Base-by-base conservation (phyloP, 164 flowering plant species). In the Kalanchoe fedtschenkoi region DNA sequence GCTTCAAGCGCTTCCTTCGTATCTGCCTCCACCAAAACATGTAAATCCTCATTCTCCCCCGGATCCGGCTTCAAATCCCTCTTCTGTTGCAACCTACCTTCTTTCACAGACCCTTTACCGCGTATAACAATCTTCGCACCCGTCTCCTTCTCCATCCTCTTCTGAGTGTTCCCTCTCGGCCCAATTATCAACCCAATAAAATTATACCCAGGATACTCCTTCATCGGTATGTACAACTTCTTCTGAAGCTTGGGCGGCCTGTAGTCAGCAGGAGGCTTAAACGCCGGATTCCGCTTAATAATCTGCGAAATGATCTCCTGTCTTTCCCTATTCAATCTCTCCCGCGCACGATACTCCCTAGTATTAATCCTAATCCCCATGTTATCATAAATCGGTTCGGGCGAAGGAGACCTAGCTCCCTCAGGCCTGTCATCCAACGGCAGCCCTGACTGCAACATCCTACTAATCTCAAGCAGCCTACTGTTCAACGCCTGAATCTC, bases 151-250 rank as follows among this genome's bases (percentile, higher is more conserved):
- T 86, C 98, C 98, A 92, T 89, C 69, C 98, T 75, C 77, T 89
- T 92, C 83, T 89, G 98, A 2, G 96, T 92, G 64, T 92, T 89
- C 11, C 98, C 98, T 51, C 98, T 86, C 0, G 98, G 98, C n/a
- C 98, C 98, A 74, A 92, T 89, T 5, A 92, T 92, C 32, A 92
- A 75, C 8, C 98, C 96, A 44, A 92, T 89, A 62, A 92, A 92
- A 72, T 92, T 92, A 61, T 92, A 92, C 8, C 96, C 96, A 0
- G 98, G 98, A 63, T 81, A 92, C 68, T 92, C 98, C 64, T 89
- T 92, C 98, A 87, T 83, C 4, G 98, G 98, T 11, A 92, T 92
- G 58, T 84, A 89, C 15, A 92, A 84, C 81, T 92, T 92, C 82
- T 89, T 89, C 30, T 87, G 83, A 62, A 92, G 84, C 83, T 89